Conservation (phyloP, 208 protist species). For the Giardia duodenalis region DNA sequence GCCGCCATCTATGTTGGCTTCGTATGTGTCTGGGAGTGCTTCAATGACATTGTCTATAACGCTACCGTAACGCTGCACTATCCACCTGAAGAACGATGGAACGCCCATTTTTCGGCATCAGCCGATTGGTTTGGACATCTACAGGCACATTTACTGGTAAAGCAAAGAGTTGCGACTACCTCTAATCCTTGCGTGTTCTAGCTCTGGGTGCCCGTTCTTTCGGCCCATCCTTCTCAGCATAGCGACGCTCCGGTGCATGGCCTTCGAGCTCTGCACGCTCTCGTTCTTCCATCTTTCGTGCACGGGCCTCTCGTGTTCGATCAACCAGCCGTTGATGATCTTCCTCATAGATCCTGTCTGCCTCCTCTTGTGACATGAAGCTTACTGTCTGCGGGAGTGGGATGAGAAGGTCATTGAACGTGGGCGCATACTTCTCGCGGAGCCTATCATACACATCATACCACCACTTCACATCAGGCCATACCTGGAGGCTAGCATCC, state of each 20-base stretch:
- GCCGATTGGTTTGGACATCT: neutral
- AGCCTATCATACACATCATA: neutral
- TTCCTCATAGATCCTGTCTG: neutral
- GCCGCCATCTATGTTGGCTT: neutral
- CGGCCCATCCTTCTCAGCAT: no score
- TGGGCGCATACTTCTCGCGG: neutral
- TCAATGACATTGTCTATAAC: neutral
- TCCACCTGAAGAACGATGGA: conserved; percentile 14
- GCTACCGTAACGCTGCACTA: neutral
- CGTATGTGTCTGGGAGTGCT: neutral
- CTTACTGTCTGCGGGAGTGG: neutral
- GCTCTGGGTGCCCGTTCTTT: no score
- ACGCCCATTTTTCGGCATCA: conserved; percentile 12
- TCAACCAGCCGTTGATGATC: no score
- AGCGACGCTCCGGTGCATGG: no score
- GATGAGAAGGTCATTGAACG: neutral
- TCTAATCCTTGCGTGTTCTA: no score
- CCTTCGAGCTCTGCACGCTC: no score
- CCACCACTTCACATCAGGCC: neutral
- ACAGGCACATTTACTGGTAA: no score
- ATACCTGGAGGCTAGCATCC: neutral
- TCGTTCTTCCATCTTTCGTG: no score
- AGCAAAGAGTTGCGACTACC: no score
- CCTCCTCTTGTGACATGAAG: neutral
- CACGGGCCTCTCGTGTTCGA: no score